These are phyloP conservation scores for Sclerotinia subarctica DNA, from an alignment of 2,329 filamentous ascomycete genomes.

Conservation along the genomic window DNA sequence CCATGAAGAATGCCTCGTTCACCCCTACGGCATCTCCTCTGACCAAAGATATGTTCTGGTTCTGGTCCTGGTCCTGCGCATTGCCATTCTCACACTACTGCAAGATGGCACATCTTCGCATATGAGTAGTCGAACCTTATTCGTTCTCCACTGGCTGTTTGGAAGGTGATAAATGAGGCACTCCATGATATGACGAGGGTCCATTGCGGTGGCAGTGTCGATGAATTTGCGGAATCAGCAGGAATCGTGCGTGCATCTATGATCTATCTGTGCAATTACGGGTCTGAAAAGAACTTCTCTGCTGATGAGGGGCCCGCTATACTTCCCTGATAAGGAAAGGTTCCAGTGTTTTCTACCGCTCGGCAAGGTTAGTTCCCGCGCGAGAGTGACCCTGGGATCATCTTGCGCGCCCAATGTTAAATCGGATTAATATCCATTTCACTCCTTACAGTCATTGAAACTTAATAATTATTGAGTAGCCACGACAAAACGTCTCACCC, in stretches of 20 bases:
- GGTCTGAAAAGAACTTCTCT: neutral
- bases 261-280: neutral
- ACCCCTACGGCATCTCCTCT: neutral
- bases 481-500: constrained; percentile 23
- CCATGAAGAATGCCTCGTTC: constrained; percentile 19
- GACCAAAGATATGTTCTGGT: neutral
- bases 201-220: constrained; percentile 17
- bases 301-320: neutral
- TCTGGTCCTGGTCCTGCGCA: neutral
- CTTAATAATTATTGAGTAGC: constrained; percentile 22
- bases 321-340: neutral
- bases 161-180: neutral
- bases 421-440: constrained; percentile 11
- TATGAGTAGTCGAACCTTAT: neutral
- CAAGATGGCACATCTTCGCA: neutral
- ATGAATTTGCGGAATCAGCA: neutral
- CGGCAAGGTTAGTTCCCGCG: neutral
- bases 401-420: constrained; percentile 13
- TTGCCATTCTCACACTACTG: neutral
- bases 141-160: neutral
- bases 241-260: constrained; percentile 9
- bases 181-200: neutral
- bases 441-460: neutral
- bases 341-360: neutral
- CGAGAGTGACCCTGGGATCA: neutral